Percentiles rank a stretch among this genome's conserved stretches.
phyloP scores from a whole-genome alignment of 768 basidiomycete species.

The Rhizopogon vesiculosus region DNA sequence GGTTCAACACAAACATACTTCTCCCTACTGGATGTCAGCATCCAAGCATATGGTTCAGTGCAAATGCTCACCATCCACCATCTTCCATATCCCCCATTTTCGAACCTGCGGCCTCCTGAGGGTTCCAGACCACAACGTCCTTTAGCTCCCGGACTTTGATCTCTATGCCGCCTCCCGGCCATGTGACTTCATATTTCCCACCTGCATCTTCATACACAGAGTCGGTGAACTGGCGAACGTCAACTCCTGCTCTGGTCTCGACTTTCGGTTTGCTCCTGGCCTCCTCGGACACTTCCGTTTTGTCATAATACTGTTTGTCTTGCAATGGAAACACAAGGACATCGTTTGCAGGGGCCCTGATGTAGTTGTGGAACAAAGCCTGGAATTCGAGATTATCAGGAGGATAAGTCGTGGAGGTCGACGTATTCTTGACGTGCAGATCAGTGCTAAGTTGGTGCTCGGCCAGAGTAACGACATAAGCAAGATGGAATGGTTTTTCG shows the following conservation, averaged over 20 bases:
- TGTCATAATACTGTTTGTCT: constrained; percentile 71
- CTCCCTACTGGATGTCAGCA: constrained; percentile 46
- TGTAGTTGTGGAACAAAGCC: constrained; percentile 89
- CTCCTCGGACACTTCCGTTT: constrained; percentile 59
- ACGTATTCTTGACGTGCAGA: constrained; percentile 76
- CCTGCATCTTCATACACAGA: constrained; percentile 70
- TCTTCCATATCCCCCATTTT: constrained; percentile 89
- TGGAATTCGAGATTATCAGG: constrained; percentile 74
- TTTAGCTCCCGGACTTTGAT: constrained; percentile 55
- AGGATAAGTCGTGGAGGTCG: constrained; percentile 31
- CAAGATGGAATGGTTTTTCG: constrained; percentile 61
- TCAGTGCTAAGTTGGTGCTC: constrained; percentile 72
- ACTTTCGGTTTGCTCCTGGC: constrained; percentile 43
- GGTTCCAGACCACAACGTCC: constrained; percentile 96
- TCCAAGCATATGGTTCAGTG: background rate
- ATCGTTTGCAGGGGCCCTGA: constrained; percentile 56
- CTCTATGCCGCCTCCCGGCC: constrained; percentile 52
- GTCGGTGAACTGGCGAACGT: constrained; percentile 66
- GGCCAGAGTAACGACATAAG: constrained; percentile 77
- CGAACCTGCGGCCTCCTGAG: constrained; percentile 59
- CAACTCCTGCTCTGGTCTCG: constrained; percentile 60
- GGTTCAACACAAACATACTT: constrained; percentile 90
- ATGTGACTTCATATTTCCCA: constrained; percentile 50
- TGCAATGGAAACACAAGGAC: constrained; percentile 63
- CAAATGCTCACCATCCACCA: constrained; percentile 66